Evolutionary conservation across 2,329 filamentous ascomycete species (phyloP), one percentile per base, ranked within the genome.

Genomic region (Trichophyton verrucosum): DNA sequence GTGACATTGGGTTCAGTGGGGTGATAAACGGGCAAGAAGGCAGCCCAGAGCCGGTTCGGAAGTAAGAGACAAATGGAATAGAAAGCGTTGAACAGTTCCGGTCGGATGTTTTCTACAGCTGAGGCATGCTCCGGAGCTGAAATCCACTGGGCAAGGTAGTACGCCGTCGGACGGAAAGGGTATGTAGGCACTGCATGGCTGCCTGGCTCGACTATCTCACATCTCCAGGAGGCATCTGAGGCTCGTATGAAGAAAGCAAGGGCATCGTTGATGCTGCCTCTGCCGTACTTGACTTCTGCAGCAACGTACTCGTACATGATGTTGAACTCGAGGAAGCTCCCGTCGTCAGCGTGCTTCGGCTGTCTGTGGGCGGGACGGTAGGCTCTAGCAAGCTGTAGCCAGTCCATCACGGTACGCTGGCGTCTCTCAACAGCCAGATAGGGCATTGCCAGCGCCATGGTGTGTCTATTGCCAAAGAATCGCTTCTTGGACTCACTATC

Each of bases 341-440:
- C n/a, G 27, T 27, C 40, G 11, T 44, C 9, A 2, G 55, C 20
- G 17, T 22, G 22, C 42, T 24, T 61, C 64, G 27, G 65, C 67
- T n/a, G 61, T 8, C 46, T 46, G 9, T 61, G 56, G 58, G 67
- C 64, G 1, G 66, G 63, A 38, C 71, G 65, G 15, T 62, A 65
- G 30, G 68, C 66, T 51, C 66, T 53, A n/a, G 72, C 59, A 65
- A 72, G 68, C 47, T 64, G 65, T 44, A 76, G 62, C 73, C 75
- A 76, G n/a, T 63, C 55, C 55, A 72, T 66, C 40, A 73, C 64
- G 6, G 68, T 70, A 9, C 66, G 62, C 22, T 74, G 71, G 42
- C 73, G 64, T 5, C 69, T 69, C 60, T 76, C 74, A 2, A 70
- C 71, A 42, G 71, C 69, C 68, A 77, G 70, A 49, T 76, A 77